Conservation (phyloP, 2,329 filamentous ascomycete genomes). For the Venturiaceae sp. region DNA sequence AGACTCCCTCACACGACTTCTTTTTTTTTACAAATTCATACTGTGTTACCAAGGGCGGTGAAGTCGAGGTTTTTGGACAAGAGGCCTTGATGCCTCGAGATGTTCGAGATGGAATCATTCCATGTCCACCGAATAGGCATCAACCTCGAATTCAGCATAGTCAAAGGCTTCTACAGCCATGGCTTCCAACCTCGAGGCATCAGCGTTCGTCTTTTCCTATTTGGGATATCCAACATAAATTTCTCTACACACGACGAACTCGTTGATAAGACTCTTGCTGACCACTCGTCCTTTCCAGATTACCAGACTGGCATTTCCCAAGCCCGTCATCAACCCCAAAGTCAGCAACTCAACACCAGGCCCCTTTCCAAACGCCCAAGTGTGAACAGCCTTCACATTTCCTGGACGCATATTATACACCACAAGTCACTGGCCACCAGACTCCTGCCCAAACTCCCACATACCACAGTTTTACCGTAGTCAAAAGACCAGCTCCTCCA, state of each 20-base stretch:
- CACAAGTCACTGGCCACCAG: slow-evolving; percentile 28
- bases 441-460: slow-evolving; percentile 32
- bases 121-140: slow-evolving; percentile 1
- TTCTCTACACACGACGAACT: neutral
- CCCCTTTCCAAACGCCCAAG: slow-evolving; percentile 34
- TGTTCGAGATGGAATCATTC: neutral
- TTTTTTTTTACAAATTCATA: slow-evolving; percentile 12
- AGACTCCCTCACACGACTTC: slow-evolving; percentile 15
- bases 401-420: slow-evolving; percentile 40
- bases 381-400: slow-evolving; percentile 34
- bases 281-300: slow-evolving; percentile 17
- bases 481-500: slow-evolving; percentile 20
- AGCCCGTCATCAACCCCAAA: slow-evolving; percentile 41
- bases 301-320: slow-evolving; percentile 38
- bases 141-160: slow-evolving; percentile 1
- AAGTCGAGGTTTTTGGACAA: neutral
- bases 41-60: slow-evolving; percentile 10
- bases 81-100: neutral
- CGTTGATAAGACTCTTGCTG: slow-evolving; percentile 2
- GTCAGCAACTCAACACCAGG: slow-evolving; percentile 28
- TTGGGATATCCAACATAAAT: neutral
- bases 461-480: slow-evolving; percentile 22
- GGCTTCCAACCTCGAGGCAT: slow-evolving; percentile 1
- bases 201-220: neutral
- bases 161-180: neutral